Base-by-base conservation (phyloP, 2,329 filamentous ascomycete species). In the Curvularia sp. region DNA sequence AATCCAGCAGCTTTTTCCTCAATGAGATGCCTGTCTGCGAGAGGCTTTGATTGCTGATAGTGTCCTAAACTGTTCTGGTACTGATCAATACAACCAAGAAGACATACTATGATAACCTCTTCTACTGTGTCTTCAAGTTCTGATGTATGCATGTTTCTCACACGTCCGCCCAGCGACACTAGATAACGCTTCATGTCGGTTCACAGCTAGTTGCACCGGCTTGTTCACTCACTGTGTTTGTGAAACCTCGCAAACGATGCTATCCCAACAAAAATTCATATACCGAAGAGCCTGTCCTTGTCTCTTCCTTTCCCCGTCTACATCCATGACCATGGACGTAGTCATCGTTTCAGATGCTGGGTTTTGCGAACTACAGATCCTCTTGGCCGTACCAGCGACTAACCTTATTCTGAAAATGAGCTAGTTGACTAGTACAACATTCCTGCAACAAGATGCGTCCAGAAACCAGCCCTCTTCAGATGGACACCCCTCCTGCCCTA, bases 211-310 rank as follows among this genome's bases (percentile, higher is more conserved):
- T n/a, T 41, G 30, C 18, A 49, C 67, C 62, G 72, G 18, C 43
- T 8, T 26, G 4, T n/a, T 20, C 66, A 52, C 42, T 56, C 8
- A 5, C 50, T 49, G 18, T 76, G 47, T 22, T 59, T 54, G 22
- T 61, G 50, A 3, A 79, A 57, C 76, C 75, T 79, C 49, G 64
- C 70, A 30, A 65, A 50, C 24, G 65, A 73, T 7, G 72, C 73
- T 26, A 78, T 58, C 52, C 75, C 70, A 7, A 79, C 75, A 12
- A 79, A 66, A 31, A 66, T 60, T 64, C 77, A 72, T 47, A 77
- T 66, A 39, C 75, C 66, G 43, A 61, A 75, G 22, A 49, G 54
- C 31, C 55, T 54, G n/a, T 58, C 30, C 43, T 51, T 8, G 22
- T 28, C 26, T 8, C 26, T 28, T 28, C 26, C 26, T 28, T 28